Base-by-base conservation (phyloP, 768 basidiomycete genomes). In the Phylloporus sp. region DNA sequence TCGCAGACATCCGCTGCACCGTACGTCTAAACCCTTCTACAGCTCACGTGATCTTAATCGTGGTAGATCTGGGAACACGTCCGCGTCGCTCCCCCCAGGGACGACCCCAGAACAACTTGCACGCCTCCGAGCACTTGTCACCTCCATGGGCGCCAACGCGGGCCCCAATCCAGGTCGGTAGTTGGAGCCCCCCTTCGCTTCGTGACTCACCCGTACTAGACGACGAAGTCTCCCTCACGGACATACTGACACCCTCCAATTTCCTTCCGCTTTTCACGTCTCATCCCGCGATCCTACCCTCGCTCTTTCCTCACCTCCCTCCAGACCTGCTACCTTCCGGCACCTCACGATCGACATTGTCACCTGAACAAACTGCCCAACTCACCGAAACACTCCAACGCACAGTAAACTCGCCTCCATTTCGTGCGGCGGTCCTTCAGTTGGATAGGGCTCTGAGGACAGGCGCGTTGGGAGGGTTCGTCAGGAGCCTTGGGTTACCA, bases 391-490 rank as follows among this genome's bases (percentile, higher is more conserved):
- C 72, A 4, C 71, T 96, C 7, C 75, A 84, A 45, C 80, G 80
- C 27, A 81, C 93, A 54, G 80, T 94, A 50, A 78, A 81, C 49
- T 88, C 87, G 2, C 85, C 89, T 1, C 91, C 88, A 56, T 92
- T 94, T 69, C 83, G 86, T 49, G 70, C 79, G 6, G 84, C 88
- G 2, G 86, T 93, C 17, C 71, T 78, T 3, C 86, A 78, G 61
- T 77, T 96, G 38, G 92, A 96, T 61, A 82, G 86, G 59, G 92
- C 90, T 6, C 71, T 96, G 44, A 72, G 84, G 40, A 92, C 87
- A 0, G 92, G 92, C 8, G 66, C 90, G 41, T 69, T 93, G 3
- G 83, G 82, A 6, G 79, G 76, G 1, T 72, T 94, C 17, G 89
- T 95, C 47, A 71, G 82, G 27, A 77, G 81, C 21, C 71, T 96